Conservation (phyloP, 371 early-diverging fungal genomes). For the Coelomomyces lativittatus region DNA sequence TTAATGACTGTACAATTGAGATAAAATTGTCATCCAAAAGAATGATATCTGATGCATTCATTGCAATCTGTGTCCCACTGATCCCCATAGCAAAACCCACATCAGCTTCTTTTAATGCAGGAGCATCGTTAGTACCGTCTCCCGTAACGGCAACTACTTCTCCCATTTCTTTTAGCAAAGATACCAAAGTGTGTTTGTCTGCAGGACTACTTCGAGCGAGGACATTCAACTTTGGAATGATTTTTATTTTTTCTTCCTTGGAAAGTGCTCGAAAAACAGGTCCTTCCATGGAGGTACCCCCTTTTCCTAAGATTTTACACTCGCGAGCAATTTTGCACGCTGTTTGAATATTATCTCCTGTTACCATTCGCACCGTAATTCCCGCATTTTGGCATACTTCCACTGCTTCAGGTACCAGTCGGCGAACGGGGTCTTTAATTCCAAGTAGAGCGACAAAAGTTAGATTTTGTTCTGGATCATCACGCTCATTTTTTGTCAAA, state of each 20-base stretch:
- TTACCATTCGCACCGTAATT: constrained; percentile 65
- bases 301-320: constrained; percentile 42
- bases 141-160: constrained; percentile 66
- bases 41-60: constrained; percentile 59
- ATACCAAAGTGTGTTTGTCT: constrained; percentile 52
- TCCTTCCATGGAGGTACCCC: constrained; percentile 49
- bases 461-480: constrained; percentile 7
- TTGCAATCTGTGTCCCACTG: constrained; percentile 62
- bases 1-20: constrained; percentile 52
- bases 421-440: constrained; percentile 56
- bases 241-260: constrained; percentile 18
- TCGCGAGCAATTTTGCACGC: constrained; percentile 53
- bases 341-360: constrained; percentile 59
- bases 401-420: constrained; percentile 49
- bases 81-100: constrained; percentile 69
- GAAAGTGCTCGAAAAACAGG: constrained; percentile 40
- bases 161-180: constrained; percentile 34
- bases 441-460: constrained; percentile 21
- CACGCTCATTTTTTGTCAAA: constrained; percentile 8
- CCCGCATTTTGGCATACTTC: constrained; percentile 49
- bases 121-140: constrained; percentile 56
- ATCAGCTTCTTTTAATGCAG: constrained; percentile 58
- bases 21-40: constrained; percentile 64
- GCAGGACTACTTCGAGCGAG: constrained; percentile 57
- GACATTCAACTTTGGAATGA: constrained; percentile 46